These are phyloP conservation scores for Tuber calosporum DNA, from an alignment of 495 filamentous ascomycete genomes.

Conservation along the genomic window DNA sequence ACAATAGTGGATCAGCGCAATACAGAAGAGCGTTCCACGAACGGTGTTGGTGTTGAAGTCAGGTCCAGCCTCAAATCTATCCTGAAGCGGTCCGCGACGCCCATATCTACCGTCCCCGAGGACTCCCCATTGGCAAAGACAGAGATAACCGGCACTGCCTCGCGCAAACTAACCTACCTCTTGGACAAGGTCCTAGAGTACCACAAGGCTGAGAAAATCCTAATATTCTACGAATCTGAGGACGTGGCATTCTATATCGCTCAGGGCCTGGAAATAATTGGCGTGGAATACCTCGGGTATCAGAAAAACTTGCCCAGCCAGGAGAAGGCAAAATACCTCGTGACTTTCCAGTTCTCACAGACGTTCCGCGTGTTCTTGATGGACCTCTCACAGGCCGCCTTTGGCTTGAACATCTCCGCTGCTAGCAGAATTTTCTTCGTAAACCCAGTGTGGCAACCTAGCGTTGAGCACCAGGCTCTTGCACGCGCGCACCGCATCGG, in stretches of 20 bases:
- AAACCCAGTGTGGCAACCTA: conserved; percentile 78
- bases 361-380: conserved; percentile 70
- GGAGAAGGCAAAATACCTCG: conserved; percentile 63
- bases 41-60: neutral
- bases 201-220: conserved; percentile 69
- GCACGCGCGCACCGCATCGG: conserved; percentile 86
- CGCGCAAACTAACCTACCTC: conserved; percentile 81
- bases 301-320: conserved; percentile 58
- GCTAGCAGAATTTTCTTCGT: conserved; percentile 88
- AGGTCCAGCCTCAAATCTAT: conserved; percentile 17
- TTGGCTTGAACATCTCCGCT: conserved; percentile 72
- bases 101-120: conserved; percentile 36
- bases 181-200: conserved; percentile 61
- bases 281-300: conserved; percentile 77
- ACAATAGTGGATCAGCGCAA: conserved; percentile 3
- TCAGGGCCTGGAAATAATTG: conserved; percentile 68
- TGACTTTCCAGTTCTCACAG: conserved; percentile 63
- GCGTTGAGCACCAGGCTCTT: conserved; percentile 84
- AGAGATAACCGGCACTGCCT: conserved; percentile 67
- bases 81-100: conserved; percentile 36
- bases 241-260: conserved; percentile 78
- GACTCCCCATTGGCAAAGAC: conserved; percentile 56
- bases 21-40: neutral
- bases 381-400: conserved; percentile 80
- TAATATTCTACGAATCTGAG: conserved; percentile 86